These are phyloP conservation scores for Coemansia sp. DNA, from an alignment of 192 early-diverging fungal genomes.

Conservation along the genomic window DNA sequence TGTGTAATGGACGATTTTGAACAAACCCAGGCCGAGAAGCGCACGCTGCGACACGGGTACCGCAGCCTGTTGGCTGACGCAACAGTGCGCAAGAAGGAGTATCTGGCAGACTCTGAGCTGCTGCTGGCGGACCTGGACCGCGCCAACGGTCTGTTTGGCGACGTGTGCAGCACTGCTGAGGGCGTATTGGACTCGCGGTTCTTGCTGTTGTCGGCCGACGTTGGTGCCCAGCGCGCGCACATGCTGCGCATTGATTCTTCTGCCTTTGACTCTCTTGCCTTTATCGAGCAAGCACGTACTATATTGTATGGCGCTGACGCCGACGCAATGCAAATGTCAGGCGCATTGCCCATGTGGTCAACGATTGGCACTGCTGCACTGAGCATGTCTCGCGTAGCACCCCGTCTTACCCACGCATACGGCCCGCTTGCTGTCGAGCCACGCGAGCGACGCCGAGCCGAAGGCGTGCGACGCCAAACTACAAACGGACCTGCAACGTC, in stretches of 20 bases:
- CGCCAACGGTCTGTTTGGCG: constrained; percentile 34
- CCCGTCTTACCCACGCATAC: constrained; percentile 78
- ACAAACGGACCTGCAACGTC: not conserved
- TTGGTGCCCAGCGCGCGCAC: constrained; percentile 74
- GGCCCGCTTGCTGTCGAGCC: constrained; percentile 41
- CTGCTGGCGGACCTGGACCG: constrained; percentile 43
- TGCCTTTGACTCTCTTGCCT: constrained; percentile 77
- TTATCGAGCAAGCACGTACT: constrained; percentile 62
- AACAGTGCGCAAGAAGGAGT: constrained; percentile 43
- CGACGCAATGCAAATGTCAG: constrained; percentile 48
- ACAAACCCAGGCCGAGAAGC: constrained; percentile 22
- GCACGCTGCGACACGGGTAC: constrained; percentile 42
- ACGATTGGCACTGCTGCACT: constrained; percentile 58
- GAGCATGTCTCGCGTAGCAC: constrained; percentile 58
- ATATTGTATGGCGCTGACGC: constrained; percentile 56
- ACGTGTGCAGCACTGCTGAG: constrained; percentile 81
- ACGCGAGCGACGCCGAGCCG: constrained; percentile 23
- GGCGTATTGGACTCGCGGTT: constrained; percentile 86
- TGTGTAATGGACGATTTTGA: constrained; percentile 8
- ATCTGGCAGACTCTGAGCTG: constrained; percentile 32
- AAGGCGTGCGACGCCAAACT: not conserved
- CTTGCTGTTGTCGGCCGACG: constrained; percentile 71
- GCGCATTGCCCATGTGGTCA: constrained; percentile 59
- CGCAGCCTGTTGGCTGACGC: constrained; percentile 48
- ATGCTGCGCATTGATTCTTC: constrained; percentile 73